Percentiles rank a stretch among this genome's conserved stretches.
phyloP scores from a whole-genome alignment of 176 grass and related monocot species.

The Cenchrus purpureus region DNA sequence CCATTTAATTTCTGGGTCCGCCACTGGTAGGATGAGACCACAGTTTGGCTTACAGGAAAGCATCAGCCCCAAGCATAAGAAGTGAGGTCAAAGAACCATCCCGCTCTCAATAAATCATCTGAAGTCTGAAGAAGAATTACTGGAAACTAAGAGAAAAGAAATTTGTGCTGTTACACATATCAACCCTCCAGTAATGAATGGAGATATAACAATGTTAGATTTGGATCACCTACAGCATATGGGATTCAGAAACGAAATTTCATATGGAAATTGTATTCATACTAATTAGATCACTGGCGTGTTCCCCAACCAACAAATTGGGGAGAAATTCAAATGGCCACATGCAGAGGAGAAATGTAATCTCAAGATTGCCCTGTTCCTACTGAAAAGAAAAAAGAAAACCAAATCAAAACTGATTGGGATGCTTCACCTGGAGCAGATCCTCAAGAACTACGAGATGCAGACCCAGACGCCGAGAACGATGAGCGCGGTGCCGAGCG shows the following conservation, averaged over 20 bases:
- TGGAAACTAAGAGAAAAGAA: background rate
- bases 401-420: background rate
- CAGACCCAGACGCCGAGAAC: conserved; percentile 83
- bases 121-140: background rate
- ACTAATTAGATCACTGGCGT: background rate
- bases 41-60: background rate
- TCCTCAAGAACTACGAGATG: conserved; percentile 44
- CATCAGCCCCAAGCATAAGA: background rate
- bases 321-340: background rate
- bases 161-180: background rate
- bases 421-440: background rate
- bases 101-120: background rate
- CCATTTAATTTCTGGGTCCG: too few species aligned
- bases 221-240: background rate
- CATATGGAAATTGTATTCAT: background rate
- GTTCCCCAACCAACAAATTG: background rate
- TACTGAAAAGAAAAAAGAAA: background rate
- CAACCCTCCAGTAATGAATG: background rate
- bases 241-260: background rate
- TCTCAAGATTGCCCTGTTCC: conserved; percentile 2
- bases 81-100: background rate
- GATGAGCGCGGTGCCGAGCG: conserved; percentile 73
- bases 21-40: background rate
- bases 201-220: background rate
- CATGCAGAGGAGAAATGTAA: background rate